Base-by-base conservation (phyloP, 2,329 filamentous ascomycete species). In the Atkinsonella texensis region DNA sequence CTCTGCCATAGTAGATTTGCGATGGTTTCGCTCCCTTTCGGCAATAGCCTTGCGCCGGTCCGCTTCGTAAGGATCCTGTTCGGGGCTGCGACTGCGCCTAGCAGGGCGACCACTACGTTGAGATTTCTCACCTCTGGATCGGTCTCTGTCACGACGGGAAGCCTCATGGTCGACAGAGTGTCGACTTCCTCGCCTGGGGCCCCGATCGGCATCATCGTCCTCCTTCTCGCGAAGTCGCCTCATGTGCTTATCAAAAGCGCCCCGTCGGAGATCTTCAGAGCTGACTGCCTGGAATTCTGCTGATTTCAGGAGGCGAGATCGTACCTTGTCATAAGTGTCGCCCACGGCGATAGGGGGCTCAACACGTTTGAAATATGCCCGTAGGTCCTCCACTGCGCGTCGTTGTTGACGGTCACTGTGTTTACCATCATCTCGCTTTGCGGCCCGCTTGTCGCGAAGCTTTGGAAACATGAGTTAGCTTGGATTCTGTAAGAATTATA, bases 1-100 rank as follows among this genome's bases (percentile, higher is more conserved):
- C 60, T 83, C 80, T 57, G 84, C 86, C 70, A 81, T 81, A 64
- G 78, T 82, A 44, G 81, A 75, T 70, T 93, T 94, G 66, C 88
- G 84, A 70, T 95, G 94, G 60, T 94, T 90, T 58, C 90, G 85
- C 70, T 97, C 94, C 46, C 94, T 85, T 64, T 95, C 90, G 53
- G 90, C 89, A 63, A 93, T 90, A 43, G 91, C 91, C 67, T 91
- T 93, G 62, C 89, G 85, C 58, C 93, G 83, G 65, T 98, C 93
- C 54, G 90, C 93, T 69, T 97, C 93, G 68, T 98, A 98, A 18
- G 88, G 81, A 70, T 98, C 90, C 53, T 81, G 80, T 68, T 97
- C 93, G n/a, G 89, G 90, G 60, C 85, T 90, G 61, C 89, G 88
- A 64, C 87, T 94, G 60, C 81, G 80, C 60, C 87, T 75, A 59